Evolutionary conservation across 2,329 filamentous ascomycete species (phyloP), one percentile per base, ranked within the genome.

Genomic region (Penicillium sp.): DNA sequence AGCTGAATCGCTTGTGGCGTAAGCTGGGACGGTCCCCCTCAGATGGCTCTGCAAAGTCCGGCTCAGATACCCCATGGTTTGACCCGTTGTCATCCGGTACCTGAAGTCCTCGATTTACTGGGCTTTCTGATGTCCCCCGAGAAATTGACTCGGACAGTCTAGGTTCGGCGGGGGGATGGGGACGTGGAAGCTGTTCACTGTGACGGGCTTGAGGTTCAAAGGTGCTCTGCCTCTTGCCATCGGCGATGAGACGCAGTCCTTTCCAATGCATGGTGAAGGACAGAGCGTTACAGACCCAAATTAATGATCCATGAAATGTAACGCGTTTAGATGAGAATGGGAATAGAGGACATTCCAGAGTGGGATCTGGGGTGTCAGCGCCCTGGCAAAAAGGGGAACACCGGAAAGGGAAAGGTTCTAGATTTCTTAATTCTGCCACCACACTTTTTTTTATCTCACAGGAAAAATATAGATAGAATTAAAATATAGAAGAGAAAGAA

Each of bases 1-100:
- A 73, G 67, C 81, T 86, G 72, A 87, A 86, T 54, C 83, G 78
- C 62, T 82, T 75, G 42, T 72, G 68, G 55, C 68, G 68, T 59
- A 65, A 52, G 47, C 60, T 67, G 26, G 69, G 61, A 38, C 62
- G 57, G 22, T 67, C 66, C 5, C 52, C 61, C 3, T 59, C 53
- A 14, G 65, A 57, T 30, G 62, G 50, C 28, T 56, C 56, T 22
- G 63, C 40, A 26, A 60, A 55, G 50, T 61, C 62, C 31, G 56
- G 46, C 30, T 55, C 61, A 33, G 57, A 40, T 25, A 62, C 38
- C 17, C 55, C 51, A 52, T 60, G 58, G 45, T 61, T 53, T 19
- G 57, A 54, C 40, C 55, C 58, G 35, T 52, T 54, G 49, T 59
- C 62, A 1, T 40, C 43, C 7, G 56, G 60, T 26, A 52, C 42